A percentile compares a stretch with the other conserved stretches of the same genome.
These are phyloP conservation scores for Odonthalia washingtoniensis DNA, from an alignment of 31 red algal species.

Conservation along the genomic window DNA sequence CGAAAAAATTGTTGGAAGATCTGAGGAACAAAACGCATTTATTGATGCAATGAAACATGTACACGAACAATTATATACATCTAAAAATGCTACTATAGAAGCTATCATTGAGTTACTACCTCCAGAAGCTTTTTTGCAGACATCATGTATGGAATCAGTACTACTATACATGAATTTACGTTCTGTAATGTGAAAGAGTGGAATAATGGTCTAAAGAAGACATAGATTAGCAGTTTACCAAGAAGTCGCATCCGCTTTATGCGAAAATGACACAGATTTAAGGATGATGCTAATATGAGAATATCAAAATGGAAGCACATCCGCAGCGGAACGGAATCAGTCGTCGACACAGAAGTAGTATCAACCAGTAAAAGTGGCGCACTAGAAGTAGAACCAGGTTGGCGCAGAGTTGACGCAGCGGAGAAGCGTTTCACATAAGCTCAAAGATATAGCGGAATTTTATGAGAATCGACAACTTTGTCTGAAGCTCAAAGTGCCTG, in stretches of 20 bases:
- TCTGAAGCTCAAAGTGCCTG: not conserved
- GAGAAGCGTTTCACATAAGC: not conserved
- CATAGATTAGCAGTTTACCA: not conserved
- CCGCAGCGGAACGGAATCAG: not conserved
- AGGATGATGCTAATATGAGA: not conserved
- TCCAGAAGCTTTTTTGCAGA: not conserved
- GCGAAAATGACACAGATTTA: not conserved
- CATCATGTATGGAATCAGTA: not conserved
- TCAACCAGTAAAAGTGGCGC: not conserved
- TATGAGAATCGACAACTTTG: not conserved
- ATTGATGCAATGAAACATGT: not conserved
- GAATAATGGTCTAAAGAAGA: not conserved
- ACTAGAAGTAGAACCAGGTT: not conserved
- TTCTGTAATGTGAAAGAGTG: not conserved
- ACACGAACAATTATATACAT: not conserved
- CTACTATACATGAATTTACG: not conserved
- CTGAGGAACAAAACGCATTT: not conserved
- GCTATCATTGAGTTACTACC: not conserved
- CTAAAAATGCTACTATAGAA: not conserved
- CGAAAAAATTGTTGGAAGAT: not conserved
- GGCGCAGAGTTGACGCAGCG: not conserved
- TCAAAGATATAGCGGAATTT: not conserved
- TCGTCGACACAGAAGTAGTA: not conserved
- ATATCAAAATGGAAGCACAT: not conserved
- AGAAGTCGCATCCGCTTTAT: not conserved